Conservation (phyloP, 2,329 filamentous ascomycete species). For the Hypoxylon sp. region DNA sequence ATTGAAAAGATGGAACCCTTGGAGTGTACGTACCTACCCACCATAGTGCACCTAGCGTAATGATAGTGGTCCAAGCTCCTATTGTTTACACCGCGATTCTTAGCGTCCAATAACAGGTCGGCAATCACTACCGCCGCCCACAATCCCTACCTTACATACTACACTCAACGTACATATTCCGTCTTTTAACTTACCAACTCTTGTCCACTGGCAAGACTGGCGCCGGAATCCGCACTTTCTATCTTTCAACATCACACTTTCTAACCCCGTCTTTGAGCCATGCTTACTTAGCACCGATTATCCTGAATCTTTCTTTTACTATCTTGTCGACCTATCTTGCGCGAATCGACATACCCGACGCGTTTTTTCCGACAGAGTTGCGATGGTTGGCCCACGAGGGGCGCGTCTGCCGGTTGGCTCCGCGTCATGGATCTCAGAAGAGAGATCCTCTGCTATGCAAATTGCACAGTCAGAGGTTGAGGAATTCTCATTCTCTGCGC, state of each 20-base stretch:
- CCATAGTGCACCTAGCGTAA: neutral
- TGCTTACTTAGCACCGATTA: conserved; percentile 45
- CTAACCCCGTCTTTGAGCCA: conserved; percentile 34
- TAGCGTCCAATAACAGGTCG: conserved; percentile 43
- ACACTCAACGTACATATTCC: conserved; percentile 38
- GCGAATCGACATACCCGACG: conserved; percentile 44
- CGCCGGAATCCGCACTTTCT: conserved; percentile 22
- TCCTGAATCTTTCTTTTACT: conserved; percentile 14
- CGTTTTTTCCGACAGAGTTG: conserved; percentile 43
- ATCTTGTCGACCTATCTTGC: conserved; percentile 35
- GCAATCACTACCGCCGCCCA: conserved; percentile 32
- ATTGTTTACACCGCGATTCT: conserved; percentile 49
- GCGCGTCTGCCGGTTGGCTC: conserved; percentile 82
- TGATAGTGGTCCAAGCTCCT: conserved; percentile 49
- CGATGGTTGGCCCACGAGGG: conserved; percentile 55
- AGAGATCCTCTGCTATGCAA: conserved; percentile 82
- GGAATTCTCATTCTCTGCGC: conserved; percentile 91
- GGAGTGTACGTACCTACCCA: conserved; percentile 12
- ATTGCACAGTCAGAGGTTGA: conserved; percentile 87
- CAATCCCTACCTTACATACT: conserved; percentile 32
- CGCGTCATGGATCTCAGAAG: conserved; percentile 85
- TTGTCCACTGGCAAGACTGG: conserved; percentile 16
- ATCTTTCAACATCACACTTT: conserved; percentile 21
- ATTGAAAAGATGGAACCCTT: conserved; percentile 1
- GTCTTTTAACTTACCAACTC: conserved; percentile 33